phyloP scores from a whole-genome alignment of 129 eudicot species.

The Flaveria trinervia region DNA sequence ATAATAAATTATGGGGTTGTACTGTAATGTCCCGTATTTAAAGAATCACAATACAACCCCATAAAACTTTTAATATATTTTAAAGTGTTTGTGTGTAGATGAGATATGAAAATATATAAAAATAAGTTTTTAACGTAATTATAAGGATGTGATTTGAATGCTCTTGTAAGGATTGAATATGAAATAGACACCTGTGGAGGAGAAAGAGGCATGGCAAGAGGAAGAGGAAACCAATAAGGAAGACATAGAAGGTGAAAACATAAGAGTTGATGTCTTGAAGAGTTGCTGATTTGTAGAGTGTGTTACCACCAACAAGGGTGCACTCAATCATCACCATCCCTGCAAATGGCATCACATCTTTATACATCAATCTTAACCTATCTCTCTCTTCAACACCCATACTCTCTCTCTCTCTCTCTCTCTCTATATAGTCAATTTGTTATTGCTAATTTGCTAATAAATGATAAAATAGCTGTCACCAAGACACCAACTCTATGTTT shows the following conservation, averaged over 20 bases:
- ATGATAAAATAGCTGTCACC: neutral
- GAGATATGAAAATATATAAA: no score
- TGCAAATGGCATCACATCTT: constrained; percentile 40
- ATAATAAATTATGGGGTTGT: no score
- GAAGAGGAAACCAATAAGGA: constrained; percentile 34
- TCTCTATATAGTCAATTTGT: neutral
- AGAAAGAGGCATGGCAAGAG: constrained; percentile 39
- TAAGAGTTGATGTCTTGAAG: constrained; percentile 26
- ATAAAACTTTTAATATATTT: no score
- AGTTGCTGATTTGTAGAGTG: constrained; percentile 43
- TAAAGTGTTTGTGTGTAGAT: no score
- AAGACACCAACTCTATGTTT: neutral
- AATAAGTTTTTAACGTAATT: no score
- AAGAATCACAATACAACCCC: no score
- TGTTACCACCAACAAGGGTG: constrained; percentile 37
- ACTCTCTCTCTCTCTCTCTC: constrained; percentile 1
- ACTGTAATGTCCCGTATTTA: no score
- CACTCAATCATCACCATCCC: constrained; percentile 38
- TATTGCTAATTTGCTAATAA: no score
- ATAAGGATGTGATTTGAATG: no score
- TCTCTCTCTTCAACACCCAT: constrained; percentile 6
- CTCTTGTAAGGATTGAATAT: neutral
- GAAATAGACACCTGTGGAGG: constrained; percentile 15
- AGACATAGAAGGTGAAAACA: constrained; percentile 47
- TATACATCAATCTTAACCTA: neutral